Conservation (phyloP, 805 yeast species). For the Metschnikowia lochheadii region DNA sequence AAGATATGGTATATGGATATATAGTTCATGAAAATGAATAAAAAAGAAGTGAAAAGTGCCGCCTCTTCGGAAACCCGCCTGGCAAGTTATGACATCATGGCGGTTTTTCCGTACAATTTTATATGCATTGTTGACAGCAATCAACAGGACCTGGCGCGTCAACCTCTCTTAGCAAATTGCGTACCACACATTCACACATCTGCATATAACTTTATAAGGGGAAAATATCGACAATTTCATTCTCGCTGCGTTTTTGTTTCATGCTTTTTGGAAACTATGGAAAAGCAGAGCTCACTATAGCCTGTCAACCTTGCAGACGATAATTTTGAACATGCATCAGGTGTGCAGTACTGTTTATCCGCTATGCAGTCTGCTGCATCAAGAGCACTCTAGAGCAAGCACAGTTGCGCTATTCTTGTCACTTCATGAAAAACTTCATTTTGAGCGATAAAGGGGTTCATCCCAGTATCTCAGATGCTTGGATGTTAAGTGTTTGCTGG, state of each 20-base stretch:
- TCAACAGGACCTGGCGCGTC: not conserved
- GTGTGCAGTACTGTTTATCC: not conserved
- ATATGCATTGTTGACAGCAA: slow-evolving; percentile 1
- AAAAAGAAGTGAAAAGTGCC: not conserved
- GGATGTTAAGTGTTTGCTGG: not conserved
- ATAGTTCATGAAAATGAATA: not conserved
- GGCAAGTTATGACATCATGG: not conserved
- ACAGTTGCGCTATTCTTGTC: not conserved
- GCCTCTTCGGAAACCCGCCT: not conserved
- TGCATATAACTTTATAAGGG: not conserved
- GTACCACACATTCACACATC: not conserved
- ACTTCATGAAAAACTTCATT: not conserved
- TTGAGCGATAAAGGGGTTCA: not conserved
- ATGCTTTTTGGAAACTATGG: too few species aligned
- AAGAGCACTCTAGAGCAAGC: not conserved
- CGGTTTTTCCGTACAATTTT: slow-evolving; percentile 1
- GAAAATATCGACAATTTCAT: too few species aligned
- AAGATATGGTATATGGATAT: too few species aligned
- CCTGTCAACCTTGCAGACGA: not conserved
- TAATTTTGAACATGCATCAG: not conserved
- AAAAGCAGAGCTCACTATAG: not conserved
- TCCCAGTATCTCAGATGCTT: not conserved
- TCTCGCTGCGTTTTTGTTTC: too few species aligned
- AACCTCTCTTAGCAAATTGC: not conserved
- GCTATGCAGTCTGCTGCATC: not conserved